A percentile compares a stretch with the other conserved stretches of the same genome.
Evolutionary conservation across 371 early-diverging fungal species (phyloP).

Genomic region (Furculomyces boomerangus): DNA sequence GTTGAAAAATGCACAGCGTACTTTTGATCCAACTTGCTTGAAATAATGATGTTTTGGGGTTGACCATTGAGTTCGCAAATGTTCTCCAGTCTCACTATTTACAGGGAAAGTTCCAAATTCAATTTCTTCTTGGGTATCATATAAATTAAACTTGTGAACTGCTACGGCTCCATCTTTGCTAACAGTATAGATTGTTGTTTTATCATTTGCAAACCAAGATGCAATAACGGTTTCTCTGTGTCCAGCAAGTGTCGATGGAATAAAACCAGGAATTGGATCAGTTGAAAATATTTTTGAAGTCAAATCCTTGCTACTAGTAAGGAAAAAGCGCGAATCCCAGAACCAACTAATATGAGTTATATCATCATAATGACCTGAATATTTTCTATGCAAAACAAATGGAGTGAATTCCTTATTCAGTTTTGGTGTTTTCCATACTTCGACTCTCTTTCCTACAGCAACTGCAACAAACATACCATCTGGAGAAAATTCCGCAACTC

Average conservation of each 20-base stretch:
- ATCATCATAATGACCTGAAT: conserved; percentile 78
- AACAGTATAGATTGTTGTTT: conserved; percentile 67
- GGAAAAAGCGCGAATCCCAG: conserved; percentile 55
- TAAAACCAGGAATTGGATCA: conserved; percentile 36
- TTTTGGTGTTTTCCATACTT: conserved; percentile 91
- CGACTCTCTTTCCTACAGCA: conserved; percentile 60
- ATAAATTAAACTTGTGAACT: conserved; percentile 50
- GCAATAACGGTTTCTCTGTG: conserved; percentile 73
- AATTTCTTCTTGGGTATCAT: conserved; percentile 20
- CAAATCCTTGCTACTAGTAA: conserved; percentile 83
- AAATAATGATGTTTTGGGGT: conserved; percentile 12
- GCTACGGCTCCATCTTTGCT: conserved; percentile 79
- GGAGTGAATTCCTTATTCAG: conserved; percentile 79
- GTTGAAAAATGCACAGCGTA: conserved; percentile 68
- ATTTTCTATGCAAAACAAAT: conserved; percentile 57
- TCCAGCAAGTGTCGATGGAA: conserved; percentile 58
- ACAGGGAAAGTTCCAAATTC: conserved; percentile 23
- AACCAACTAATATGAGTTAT: conserved; percentile 75
- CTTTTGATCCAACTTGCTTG: conserved; percentile 35
- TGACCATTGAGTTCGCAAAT: conserved; percentile 10
- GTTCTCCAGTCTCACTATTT: conserved; percentile 7
- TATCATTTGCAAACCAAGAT: conserved; percentile 78
- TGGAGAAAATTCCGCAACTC: conserved; percentile 59
- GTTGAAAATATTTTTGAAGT: conserved; percentile 62
- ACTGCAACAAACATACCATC: conserved; percentile 69